phyloP scores from a whole-genome alignment of 202 grass and related monocot genomes.

The Bolboschoenoplectus hybrid region DNA sequence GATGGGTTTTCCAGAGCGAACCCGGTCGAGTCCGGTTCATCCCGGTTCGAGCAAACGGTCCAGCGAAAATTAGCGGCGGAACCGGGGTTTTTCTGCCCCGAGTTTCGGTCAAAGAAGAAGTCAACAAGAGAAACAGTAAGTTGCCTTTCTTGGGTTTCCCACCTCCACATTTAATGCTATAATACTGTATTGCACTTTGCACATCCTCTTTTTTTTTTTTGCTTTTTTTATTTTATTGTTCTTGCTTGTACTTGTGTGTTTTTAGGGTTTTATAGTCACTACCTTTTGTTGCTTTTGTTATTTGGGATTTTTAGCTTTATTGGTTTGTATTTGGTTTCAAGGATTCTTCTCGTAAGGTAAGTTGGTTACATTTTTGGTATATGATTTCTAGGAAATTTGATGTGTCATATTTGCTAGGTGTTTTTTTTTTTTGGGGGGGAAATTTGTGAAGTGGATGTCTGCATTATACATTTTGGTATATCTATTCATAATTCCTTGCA shows the following conservation, averaged over 20 bases:
- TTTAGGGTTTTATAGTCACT: not conserved
- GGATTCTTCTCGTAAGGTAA: not conserved
- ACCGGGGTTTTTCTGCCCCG: slow-evolving; percentile 39
- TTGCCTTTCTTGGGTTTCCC: slow-evolving; percentile 6
- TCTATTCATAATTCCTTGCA: not conserved
- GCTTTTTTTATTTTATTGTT: not conserved
- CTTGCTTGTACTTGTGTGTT: not conserved
- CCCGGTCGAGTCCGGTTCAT: slow-evolving; percentile 15
- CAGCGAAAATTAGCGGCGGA: slow-evolving; percentile 22
- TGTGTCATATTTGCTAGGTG: not conserved
- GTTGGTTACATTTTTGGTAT: not conserved
- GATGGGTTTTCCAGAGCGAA: slow-evolving; percentile 31
- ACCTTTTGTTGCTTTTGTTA: not conserved
- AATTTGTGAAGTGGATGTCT: not conserved
- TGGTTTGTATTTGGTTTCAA: not conserved
- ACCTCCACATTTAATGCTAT: not conserved
- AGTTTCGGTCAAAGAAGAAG: slow-evolving; percentile 27
- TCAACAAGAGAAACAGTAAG: slow-evolving; percentile 30
- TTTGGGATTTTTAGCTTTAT: not conserved
- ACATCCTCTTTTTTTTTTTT: not conserved
- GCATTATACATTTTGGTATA: not conserved
- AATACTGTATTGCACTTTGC: not conserved
- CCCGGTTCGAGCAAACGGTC: not conserved
- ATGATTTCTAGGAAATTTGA: not conserved
- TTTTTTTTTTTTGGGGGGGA: not conserved